Evolutionary conservation across 345 rosid genomes (phyloP), one percentile per base, ranked within the genome.

Genomic region (Dipteronia dyeriana): DNA sequence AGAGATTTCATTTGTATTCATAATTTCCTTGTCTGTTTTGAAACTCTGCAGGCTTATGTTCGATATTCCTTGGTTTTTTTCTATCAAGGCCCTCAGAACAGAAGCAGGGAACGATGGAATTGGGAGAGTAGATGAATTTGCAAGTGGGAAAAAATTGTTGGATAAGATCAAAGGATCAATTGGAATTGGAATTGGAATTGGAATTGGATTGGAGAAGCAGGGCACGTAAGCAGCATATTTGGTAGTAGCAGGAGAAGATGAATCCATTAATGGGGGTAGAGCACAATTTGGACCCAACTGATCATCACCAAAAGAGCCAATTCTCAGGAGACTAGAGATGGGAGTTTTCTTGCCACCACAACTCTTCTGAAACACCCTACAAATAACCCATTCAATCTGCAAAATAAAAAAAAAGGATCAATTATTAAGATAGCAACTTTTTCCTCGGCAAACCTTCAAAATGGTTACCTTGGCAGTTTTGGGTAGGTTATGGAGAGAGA

Each of bases 301-400:
- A 31, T 31, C 93, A 81, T 85, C 84, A 22, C 86, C 79, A 75
- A 75, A 79, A 17, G 92, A 79, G 31, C 84, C 82, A 49, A 79
- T 43, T 71, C 86, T 73, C 59, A 76, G 74, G 7, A 68, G 71
- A 2, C 90, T 88, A 4, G 97, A 85, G 68, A 93, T 82, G n/a
- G 89, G 93, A 9, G 72, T 88, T 82, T 90, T 95, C 86, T 89
- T 90, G 51, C 92, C 98, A 23, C 88, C 96, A 8, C 71, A 81
- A 74, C 80, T 82, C 88, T 95, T 95, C 14, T 93, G 91, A 79
- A 95, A 93, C 13, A 95, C 91, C 84, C 98, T 86, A 77, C 93
- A 89, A 71, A 95, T 90, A 79, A 95, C 98, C 97, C 98, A 95
- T 75, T 95, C 98, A 77, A 91, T 93, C 98, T 93, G 75, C 87